These are phyloP conservation scores for Nicotiana knightiana DNA, from an alignment of 257 asterid species.

Conservation along the genomic window DNA sequence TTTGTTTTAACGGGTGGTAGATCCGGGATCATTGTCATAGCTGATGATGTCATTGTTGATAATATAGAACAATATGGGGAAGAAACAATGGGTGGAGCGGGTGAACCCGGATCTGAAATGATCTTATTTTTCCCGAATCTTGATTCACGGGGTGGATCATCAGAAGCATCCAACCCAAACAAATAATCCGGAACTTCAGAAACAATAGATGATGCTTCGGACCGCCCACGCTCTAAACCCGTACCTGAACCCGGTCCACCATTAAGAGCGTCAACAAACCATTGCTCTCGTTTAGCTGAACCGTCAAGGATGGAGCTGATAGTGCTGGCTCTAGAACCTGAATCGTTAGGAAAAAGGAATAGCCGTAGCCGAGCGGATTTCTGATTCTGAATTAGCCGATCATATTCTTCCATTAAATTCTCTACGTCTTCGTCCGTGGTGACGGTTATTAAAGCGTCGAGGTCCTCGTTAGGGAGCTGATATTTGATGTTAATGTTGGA, in stretches of 20 bases:
- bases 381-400: constrained; percentile 53
- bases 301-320: constrained; percentile 85
- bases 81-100: constrained; percentile 43
- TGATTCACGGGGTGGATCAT: constrained; percentile 42
- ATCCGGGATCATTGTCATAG: constrained; percentile 48
- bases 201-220: constrained; percentile 79
- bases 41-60: constrained; percentile 54
- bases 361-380: constrained; percentile 69
- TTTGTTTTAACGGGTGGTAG: constrained; percentile 76
- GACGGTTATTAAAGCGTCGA: constrained; percentile 77
- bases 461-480: constrained; percentile 92
- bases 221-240: constrained; percentile 70
- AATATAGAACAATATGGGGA: constrained; percentile 75
- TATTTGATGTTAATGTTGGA: constrained; percentile 57
- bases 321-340: constrained; percentile 46
- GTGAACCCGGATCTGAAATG: constrained; percentile 81
- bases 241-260: constrained; percentile 46
- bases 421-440: constrained; percentile 79
- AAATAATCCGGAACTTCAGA: constrained; percentile 88
- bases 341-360: constrained; percentile 51
- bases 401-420: constrained; percentile 92
- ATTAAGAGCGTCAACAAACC: constrained; percentile 86
- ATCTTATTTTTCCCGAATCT: constrained; percentile 29
- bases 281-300: constrained; percentile 73
- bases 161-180: constrained; percentile 81